Evolutionary conservation across 2,329 filamentous ascomycete genomes (phyloP), one percentile per base, ranked within the genome.

Genomic region (Ophiostoma novo-ulmi): DNA sequence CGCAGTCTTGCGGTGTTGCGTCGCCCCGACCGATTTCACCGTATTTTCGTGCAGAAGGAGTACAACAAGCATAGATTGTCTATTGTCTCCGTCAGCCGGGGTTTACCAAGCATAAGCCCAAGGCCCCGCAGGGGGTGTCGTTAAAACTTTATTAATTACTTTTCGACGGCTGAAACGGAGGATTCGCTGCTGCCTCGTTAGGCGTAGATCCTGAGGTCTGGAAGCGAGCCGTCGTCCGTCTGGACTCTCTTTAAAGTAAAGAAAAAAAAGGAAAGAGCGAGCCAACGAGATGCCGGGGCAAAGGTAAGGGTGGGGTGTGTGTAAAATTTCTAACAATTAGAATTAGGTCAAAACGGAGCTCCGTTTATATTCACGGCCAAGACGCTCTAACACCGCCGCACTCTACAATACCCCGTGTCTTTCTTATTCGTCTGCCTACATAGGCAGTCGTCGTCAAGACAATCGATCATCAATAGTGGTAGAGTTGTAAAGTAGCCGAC

Each of bases 21-120:
- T 38, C 41, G 44, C 52, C 68, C 63, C 63, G 63, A 39, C 70
- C 68, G 71, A 69, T 31, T 71, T 69, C 67, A 71, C 67, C 70
- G 70, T 73, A 72, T 72, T 72, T 72, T 72, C 72, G 67, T 66
- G 38, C 58, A 61, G 58, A 71, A 70, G 55, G 38, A 64, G 22
- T 36, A 14, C 36, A 65, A 39, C 8, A 39, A 36, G 35, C 35
- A 65, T 38, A 65, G 36, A 65, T n/a, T 64, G 58, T 35, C 38
- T 26, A 63, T 48, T 67, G 52, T 71, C 70, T 71, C 70, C 63
- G 70, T 70, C 68, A 58, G 68, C 70, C 70, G 70, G 70, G 70
- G 64, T 71, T 71, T 71, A 71, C 70, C 52, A 70, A 70, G 67
- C 67, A 69, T 61, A 63, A 71, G 58, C 67, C 67, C 55, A 67